Base-by-base conservation (phyloP, 2,329 filamentous ascomycete genomes). In the Aureobasidium sp. region DNA sequence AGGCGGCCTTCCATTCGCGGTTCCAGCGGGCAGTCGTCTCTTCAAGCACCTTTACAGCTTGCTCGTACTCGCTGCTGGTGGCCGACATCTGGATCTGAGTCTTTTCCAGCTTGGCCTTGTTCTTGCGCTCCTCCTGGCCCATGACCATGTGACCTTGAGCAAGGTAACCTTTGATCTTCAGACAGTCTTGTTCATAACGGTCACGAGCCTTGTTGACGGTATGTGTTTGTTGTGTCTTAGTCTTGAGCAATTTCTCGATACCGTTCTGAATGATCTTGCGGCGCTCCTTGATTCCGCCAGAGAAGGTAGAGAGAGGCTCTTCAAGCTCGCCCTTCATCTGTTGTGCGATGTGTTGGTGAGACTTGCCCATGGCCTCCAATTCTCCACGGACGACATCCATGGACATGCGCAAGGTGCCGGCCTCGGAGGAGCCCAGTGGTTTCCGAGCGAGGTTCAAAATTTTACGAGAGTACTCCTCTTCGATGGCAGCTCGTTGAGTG, bases 121-220 rank as follows among this genome's bases (percentile, higher is more conserved):
- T 99, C 77, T 96, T 97, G 32, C 94, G 86, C 78, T 99, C 94
- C 73, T 99, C 94, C 69, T 99, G 94, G 15, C 94, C 94, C 94
- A 99, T 99, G 62, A 99, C 94, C 94, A 99, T 99, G 73, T 99
- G 95, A 10, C 94, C 94, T 75, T 99, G 94, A 4, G 95, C 94
- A 5, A 99, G 84, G 71, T 99, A 99, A 42, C 94, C 94, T 76
- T 99, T 99, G 74, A 99, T 97, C 73, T 96, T 94, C 48, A 99
- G 81, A 72, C 93, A 97, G 69, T 99, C 95, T 75, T 99, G 93
- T 76, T 99, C 94, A 73, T 95, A 99, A 54, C 88, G 88, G 76
- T 99, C 94, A 66, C 94, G 85, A 16, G 92, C 89, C 83, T 99
- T 99, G 78, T 97, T 97, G 54, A 97, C 92, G 21, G 84, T 77